phyloP scores from a whole-genome alignment of 208 protist species.

The Trypanosoma lewisi region DNA sequence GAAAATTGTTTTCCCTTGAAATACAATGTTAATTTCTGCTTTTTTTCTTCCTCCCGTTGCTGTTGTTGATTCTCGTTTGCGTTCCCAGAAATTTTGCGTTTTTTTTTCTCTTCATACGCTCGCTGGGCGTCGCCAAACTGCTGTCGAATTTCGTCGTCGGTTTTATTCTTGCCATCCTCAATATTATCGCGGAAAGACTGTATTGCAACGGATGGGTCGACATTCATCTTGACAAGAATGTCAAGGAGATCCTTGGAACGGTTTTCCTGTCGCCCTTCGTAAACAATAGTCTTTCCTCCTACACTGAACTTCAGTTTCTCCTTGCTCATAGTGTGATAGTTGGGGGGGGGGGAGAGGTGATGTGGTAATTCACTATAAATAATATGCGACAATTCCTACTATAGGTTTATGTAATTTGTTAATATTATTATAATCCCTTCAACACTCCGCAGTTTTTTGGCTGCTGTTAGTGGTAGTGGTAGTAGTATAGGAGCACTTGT shows the following conservation, averaged over 20 bases:
- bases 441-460: neutral
- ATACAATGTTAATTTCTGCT: slow-evolving; percentile 58
- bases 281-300: slow-evolving; percentile 52
- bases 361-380: too few relatives aligned
- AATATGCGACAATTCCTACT: too few relatives aligned
- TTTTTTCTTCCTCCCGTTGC: slow-evolving; percentile 35
- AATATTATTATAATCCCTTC: too few relatives aligned
- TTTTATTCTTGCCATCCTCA: slow-evolving; percentile 37
- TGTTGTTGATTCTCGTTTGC: slow-evolving; percentile 1
- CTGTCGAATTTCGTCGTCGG: slow-evolving; percentile 51
- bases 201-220: slow-evolving; percentile 41
- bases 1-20: slow-evolving; percentile 71
- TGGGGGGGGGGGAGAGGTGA: neutral
- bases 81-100: slow-evolving; percentile 14
- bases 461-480: neutral
- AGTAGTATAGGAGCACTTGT: neutral
- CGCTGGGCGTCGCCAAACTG: slow-evolving; percentile 39
- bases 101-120: slow-evolving; percentile 55
- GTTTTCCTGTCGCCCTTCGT: slow-evolving; percentile 65
- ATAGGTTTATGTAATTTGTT: too few relatives aligned
- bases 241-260: slow-evolving; percentile 75
- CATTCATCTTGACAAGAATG: slow-evolving; percentile 73
- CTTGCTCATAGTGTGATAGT: slow-evolving; percentile 48
- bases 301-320: slow-evolving; percentile 72
- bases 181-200: slow-evolving; percentile 73